A percentile compares a stretch with the other conserved stretches of the same genome.
phyloP scores from a whole-genome alignment of 1,139 yeast genomes.

The Kodamaea ohmeri region DNA sequence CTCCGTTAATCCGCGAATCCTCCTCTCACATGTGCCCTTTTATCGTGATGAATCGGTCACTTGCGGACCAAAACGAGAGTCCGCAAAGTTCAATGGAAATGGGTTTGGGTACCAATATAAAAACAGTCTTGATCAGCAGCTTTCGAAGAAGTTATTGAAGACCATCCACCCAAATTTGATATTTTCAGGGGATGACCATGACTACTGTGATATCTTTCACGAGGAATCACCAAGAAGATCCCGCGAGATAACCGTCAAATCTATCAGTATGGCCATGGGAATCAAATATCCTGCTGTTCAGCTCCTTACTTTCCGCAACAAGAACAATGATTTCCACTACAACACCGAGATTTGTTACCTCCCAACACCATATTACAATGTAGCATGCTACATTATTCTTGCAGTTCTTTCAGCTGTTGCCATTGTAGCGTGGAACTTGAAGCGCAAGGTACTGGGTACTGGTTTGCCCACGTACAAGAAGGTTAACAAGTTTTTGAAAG shows the following conservation, averaged over 20 bases:
- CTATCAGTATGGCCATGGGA: constrained; percentile 63
- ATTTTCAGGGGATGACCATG: constrained; percentile 55
- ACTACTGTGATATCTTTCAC: constrained; percentile 51
- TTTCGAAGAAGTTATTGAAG: constrained; percentile 28
- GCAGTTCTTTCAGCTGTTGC: constrained; percentile 35
- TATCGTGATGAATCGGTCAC: constrained; percentile 33
- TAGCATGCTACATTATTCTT: constrained; percentile 35
- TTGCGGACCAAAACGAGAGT: constrained; percentile 51
- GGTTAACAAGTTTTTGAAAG: constrained; percentile 9
- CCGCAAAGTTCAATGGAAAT: constrained; percentile 19
- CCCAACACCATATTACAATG: constrained; percentile 48
- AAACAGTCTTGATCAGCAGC: constrained; percentile 37
- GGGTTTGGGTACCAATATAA: constrained; percentile 53
- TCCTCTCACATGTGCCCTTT: constrained; percentile 51
- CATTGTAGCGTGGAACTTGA: constrained; percentile 32
- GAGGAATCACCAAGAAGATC: constrained; percentile 11
- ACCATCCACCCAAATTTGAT: constrained; percentile 40
- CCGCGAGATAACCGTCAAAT: constrained; percentile 52
- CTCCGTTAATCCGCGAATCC: constrained; percentile 29
- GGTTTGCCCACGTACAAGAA: constrained; percentile 10
- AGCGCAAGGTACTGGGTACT: constrained; percentile 21
- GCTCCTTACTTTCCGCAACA: constrained; percentile 34
- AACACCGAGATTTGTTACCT: constrained; percentile 46
- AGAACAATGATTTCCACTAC: constrained; percentile 26
- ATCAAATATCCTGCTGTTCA: constrained; percentile 54